Conservation (phyloP, 2,329 filamentous ascomycete genomes). For the Ophiostoma pallidulum region DNA sequence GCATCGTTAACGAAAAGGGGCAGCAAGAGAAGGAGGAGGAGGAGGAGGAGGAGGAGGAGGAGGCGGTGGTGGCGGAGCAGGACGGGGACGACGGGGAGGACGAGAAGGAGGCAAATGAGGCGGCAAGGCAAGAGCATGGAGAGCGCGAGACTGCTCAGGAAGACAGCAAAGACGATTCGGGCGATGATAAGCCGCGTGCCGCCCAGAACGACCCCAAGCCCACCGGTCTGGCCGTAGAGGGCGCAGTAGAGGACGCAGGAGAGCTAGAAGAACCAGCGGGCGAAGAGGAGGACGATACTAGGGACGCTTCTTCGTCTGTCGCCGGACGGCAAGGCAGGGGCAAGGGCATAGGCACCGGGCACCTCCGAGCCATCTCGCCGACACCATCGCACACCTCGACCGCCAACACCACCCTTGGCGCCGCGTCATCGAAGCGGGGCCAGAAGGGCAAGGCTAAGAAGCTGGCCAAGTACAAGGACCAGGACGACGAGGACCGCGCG, state of each 20-base stretch:
- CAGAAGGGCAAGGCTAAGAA: slow-evolving; percentile 81
- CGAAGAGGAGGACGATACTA: slow-evolving; percentile 21
- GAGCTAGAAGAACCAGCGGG: slow-evolving; percentile 16
- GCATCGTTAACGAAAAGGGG: slow-evolving; percentile 13
- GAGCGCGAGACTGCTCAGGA: not conserved
- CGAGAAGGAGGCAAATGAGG: not conserved
- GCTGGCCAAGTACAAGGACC: slow-evolving; percentile 84
- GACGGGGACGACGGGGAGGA: slow-evolving; percentile 11
- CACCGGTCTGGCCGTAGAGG: too few relatives aligned
- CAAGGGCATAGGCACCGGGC: slow-evolving; percentile 2
- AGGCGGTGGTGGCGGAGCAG: slow-evolving; percentile 21
- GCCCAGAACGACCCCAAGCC: too few relatives aligned
- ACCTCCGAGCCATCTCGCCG: slow-evolving; percentile 8
- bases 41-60: slow-evolving; percentile 17
- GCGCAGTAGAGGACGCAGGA: not conserved
- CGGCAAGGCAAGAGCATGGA: not conserved
- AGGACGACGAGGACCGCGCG: slow-evolving; percentile 86
- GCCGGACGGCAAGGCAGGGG: slow-evolving; percentile 5
- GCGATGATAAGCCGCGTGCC: too few relatives aligned
- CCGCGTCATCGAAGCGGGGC: slow-evolving; percentile 51
- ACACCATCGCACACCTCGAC: slow-evolving; percentile 17
- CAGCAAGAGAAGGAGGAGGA: slow-evolving; percentile 7
- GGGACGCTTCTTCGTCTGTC: slow-evolving; percentile 14
- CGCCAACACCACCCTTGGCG: slow-evolving; percentile 32
- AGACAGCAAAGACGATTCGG: not conserved